A percentile compares a stretch with the other conserved stretches of the same genome.
These are phyloP conservation scores for Mikania micrantha DNA, from an alignment of 129 eudicot species.

Conservation along the genomic window DNA sequence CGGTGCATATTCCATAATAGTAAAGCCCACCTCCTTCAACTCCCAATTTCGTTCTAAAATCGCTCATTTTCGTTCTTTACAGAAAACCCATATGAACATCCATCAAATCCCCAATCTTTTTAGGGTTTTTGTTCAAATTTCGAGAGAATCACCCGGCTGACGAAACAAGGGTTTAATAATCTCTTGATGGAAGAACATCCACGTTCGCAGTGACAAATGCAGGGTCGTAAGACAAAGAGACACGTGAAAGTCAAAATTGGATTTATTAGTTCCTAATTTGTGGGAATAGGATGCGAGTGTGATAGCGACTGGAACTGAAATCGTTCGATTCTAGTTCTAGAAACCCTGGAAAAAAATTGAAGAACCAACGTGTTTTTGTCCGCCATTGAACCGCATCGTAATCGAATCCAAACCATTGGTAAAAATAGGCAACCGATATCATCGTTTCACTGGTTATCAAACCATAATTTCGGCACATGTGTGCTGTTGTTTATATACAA, in stretches of 20 bases:
- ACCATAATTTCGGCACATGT: too few species aligned
- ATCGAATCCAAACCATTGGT: not conserved
- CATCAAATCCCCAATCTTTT: not conserved
- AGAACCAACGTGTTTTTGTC: conserved; percentile 1
- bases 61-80: conserved; percentile 16
- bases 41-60: conserved; percentile 13
- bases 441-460: too few species aligned
- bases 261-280: not conserved
- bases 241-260: not conserved
- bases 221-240: conserved; percentile 8
- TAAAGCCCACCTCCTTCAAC: conserved; percentile 51
- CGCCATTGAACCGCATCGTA: not conserved
- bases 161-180: conserved; percentile 17
- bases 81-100: conserved; percentile 8
- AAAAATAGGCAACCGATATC: not conserved
- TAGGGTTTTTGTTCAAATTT: conserved; percentile 21
- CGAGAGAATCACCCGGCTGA: not conserved
- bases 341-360: conserved; percentile 6
- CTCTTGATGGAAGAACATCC: conserved; percentile 24
- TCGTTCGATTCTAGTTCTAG: conserved; percentile 26
- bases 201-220: conserved; percentile 23
- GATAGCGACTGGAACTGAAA: conserved; percentile 9
- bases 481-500: too few species aligned
- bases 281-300: conserved; percentile 32
- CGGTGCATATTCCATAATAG: conserved; percentile 74